A percentile compares a stretch with the other conserved stretches of the same genome.
Conservation (phyloP, 305 asterid species). For the Fraxinus albicans region DNA sequence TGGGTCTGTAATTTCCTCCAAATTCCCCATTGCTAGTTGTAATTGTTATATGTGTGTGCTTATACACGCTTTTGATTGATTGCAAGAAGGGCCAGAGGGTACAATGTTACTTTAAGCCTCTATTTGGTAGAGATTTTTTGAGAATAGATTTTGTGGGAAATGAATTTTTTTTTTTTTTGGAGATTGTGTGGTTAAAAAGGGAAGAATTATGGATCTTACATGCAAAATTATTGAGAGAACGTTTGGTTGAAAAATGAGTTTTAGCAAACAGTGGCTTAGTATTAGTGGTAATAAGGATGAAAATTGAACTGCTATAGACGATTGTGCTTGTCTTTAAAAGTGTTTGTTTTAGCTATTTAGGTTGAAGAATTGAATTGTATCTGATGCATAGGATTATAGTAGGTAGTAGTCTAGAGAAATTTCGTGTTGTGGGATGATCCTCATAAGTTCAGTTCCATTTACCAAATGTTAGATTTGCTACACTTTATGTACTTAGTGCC, state of each 20-base stretch:
- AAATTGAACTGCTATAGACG: neutral
- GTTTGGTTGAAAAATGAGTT: neutral
- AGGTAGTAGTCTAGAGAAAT: neutral
- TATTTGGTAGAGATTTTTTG: neutral
- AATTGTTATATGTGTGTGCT: neutral
- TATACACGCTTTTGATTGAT: neutral
- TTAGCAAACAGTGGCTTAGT: neutral
- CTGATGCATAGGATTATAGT: neutral
- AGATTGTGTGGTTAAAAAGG: neutral
- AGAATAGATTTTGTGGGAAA: neutral
- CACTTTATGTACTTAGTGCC: neutral
- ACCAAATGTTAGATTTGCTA: neutral
- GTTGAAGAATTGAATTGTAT: neutral
- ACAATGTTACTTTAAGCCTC: neutral
- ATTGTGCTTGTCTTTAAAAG: neutral
- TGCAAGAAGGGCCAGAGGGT: neutral
- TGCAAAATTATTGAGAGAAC: neutral
- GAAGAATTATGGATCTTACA: neutral
- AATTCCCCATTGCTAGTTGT: neutral
- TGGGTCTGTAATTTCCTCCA: conserved; percentile 49
- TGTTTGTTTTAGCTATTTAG: neutral
- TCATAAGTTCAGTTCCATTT: neutral
- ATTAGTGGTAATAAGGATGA: neutral
- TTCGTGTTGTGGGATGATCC: neutral
- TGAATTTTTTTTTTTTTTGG: too few species aligned